A percentile compares a stretch with the other conserved stretches of the same genome.
These are phyloP conservation scores for Golubevia sp. DNA, from an alignment of 1,284 basidiomycete genomes.

Conservation along the genomic window DNA sequence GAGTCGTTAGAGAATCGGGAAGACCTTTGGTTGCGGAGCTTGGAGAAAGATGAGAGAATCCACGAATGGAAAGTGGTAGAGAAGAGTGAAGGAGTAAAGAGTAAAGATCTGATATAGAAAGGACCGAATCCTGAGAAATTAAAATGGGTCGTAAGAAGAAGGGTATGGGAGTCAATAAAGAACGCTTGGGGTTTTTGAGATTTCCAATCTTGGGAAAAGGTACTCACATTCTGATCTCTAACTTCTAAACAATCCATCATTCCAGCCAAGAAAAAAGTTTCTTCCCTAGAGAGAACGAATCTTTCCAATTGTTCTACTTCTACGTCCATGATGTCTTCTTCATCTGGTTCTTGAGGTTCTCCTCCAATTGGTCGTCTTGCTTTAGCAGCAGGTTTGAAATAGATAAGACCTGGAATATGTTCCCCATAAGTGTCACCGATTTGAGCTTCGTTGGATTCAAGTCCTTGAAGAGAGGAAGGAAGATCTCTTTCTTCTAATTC, in stretches of 20 bases:
- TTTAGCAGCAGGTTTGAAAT: conserved; percentile 4
- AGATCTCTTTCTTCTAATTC: conserved; percentile 60
- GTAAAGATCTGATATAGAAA: conserved; percentile 12
- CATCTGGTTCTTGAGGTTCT: conserved; percentile 7
- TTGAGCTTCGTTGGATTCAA: not conserved
- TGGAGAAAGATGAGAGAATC: not conserved
- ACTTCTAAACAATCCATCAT: conserved; percentile 83
- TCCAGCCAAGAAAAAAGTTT: conserved; percentile 89
- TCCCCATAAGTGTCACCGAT: conserved; percentile 4
- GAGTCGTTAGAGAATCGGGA: not conserved
- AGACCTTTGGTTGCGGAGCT: not conserved
- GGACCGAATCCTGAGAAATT: not conserved
- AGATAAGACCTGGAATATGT: conserved; percentile 14
- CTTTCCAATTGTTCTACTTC: conserved; percentile 78
- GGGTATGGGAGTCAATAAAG: not conserved
- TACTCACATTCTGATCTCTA: conserved; percentile 9
- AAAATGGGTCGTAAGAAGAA: not conserved
- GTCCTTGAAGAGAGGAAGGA: not conserved
- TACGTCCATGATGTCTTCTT: conserved; percentile 19
- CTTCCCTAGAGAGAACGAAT: conserved; percentile 85
- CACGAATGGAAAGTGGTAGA: conserved; percentile 1
- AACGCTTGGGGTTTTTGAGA: not conserved
- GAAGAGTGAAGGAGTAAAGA: conserved; percentile 4
- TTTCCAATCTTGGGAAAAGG: not conserved
- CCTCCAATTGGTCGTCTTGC: not conserved